Evolutionary conservation across 192 early-diverging fungal species (phyloP).

Genomic region (Kappamyces sp.): DNA sequence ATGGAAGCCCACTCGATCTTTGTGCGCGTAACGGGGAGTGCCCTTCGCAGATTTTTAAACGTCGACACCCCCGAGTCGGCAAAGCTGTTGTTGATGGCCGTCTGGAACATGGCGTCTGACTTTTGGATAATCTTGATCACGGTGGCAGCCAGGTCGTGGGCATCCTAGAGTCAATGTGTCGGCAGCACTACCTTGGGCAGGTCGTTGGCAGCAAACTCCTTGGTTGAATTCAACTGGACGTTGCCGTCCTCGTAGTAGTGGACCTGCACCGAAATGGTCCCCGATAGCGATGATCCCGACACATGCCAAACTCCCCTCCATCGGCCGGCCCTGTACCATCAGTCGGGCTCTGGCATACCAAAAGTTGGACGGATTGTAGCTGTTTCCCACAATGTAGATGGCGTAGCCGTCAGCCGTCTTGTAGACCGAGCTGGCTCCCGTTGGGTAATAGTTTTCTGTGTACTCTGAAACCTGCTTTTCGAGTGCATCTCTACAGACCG

Average conservation of each 20-base stretch:
- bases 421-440: constrained; percentile 67
- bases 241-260: constrained; percentile 99
- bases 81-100: constrained; percentile 75
- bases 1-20: constrained; percentile 94
- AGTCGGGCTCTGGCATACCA: constrained; percentile 55
- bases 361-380: constrained; percentile 87
- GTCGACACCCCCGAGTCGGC: constrained; percentile 75
- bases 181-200: background rate
- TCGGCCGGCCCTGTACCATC: constrained; percentile 70
- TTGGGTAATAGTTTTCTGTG: constrained; percentile 70
- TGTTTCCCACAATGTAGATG: constrained; percentile 77
- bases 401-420: constrained; percentile 43
- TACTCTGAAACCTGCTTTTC: constrained; percentile 62
- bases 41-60: constrained; percentile 85
- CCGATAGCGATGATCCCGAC: constrained; percentile 53
- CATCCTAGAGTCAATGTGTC: constrained; percentile 25
- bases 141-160: constrained; percentile 35
- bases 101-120: constrained; percentile 78
- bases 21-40: constrained; percentile 83
- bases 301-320: constrained; percentile 84
- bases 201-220: constrained; percentile 45
- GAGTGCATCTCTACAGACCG: constrained; percentile 37
- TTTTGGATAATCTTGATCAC: constrained; percentile 64
- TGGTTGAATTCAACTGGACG: constrained; percentile 83
- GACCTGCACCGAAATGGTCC: constrained; percentile 70